These are phyloP conservation scores for Xylariaceae sp. DNA, from an alignment of 2,329 filamentous ascomycete genomes.

Conservation along the genomic window DNA sequence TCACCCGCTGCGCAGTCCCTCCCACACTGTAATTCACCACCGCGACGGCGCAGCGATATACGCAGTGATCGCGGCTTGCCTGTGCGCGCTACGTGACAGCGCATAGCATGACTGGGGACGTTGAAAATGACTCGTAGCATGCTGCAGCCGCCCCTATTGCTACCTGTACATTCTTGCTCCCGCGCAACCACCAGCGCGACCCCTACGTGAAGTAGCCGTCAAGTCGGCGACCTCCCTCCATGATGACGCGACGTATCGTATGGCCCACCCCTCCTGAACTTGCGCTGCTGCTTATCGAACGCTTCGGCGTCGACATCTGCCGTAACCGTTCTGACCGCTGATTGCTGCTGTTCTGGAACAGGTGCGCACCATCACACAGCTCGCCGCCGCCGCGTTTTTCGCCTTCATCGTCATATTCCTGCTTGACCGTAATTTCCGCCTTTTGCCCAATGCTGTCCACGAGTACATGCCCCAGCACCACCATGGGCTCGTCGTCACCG, in stretches of 20 bases:
- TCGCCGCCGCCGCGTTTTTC: conserved; percentile 62
- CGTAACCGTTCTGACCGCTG: background rate
- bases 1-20: no score
- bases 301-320: background rate
- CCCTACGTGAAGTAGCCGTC: conserved; percentile 9
- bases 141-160: conserved; percentile 17
- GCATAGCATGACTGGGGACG: conserved; percentile 17
- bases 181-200: no score
- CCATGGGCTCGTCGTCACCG: conserved; percentile 79
- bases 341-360: conserved; percentile 24
- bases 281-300: conserved; percentile 11
- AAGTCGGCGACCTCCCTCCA: conserved; percentile 11
- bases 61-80: no score
- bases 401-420: conserved; percentile 72
- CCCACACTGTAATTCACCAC: no score
- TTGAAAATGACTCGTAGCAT: conserved; percentile 30
- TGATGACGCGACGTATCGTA: conserved; percentile 36
- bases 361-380: conserved; percentile 72
- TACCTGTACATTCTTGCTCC: conserved; percentile 16
- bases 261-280: conserved; percentile 10
- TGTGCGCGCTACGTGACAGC: conserved; percentile 3
- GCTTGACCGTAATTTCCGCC: conserved; percentile 83
- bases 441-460: conserved; percentile 82
- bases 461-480: conserved; percentile 84
- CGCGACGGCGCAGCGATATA: no score